Conservation (phyloP, 2,329 filamentous ascomycete genomes). For the Sporothrix schenckii region DNA sequence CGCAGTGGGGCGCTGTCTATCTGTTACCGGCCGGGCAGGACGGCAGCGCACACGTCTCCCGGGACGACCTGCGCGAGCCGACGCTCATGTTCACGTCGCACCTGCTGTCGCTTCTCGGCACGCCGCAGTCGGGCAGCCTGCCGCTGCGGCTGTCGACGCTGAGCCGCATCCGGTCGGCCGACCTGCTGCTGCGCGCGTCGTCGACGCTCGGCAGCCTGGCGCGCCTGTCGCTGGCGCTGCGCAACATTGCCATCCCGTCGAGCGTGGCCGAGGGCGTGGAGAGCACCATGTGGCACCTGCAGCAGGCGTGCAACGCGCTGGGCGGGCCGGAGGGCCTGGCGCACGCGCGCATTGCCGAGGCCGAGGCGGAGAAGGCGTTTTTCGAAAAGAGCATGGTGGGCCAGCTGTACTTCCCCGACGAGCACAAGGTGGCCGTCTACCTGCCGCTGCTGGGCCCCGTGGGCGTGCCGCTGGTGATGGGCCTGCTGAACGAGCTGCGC, state of each 20-base stretch:
- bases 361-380: conserved; percentile 88
- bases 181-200: conserved; percentile 83
- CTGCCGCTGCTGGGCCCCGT: conserved; percentile 87
- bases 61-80: conserved; percentile 71
- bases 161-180: conserved; percentile 80
- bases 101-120: conserved; percentile 82
- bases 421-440: conserved; percentile 97
- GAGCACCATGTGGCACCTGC: conserved; percentile 75
- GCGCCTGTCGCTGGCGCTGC: conserved; percentile 78
- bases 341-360: conserved; percentile 81
- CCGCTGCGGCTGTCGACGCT: conserved; percentile 83
- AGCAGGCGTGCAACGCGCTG: conserved; percentile 73
- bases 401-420: conserved; percentile 96
- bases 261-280: conserved; percentile 85
- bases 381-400: conserved; percentile 99
- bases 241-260: conserved; percentile 86
- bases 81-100: conserved; percentile 91
- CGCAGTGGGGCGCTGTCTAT: conserved; percentile 84
- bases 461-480: conserved; percentile 85
- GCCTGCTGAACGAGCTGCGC: conserved; percentile 78
- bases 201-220: conserved; percentile 93
- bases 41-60: conserved; percentile 58
- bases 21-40: conserved; percentile 53
- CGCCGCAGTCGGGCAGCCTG: conserved; percentile 79
- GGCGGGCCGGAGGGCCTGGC: conserved; percentile 68